Evolutionary conservation across 176 grass and related monocot species (phyloP).

Genomic region (Musa acuminata): DNA sequence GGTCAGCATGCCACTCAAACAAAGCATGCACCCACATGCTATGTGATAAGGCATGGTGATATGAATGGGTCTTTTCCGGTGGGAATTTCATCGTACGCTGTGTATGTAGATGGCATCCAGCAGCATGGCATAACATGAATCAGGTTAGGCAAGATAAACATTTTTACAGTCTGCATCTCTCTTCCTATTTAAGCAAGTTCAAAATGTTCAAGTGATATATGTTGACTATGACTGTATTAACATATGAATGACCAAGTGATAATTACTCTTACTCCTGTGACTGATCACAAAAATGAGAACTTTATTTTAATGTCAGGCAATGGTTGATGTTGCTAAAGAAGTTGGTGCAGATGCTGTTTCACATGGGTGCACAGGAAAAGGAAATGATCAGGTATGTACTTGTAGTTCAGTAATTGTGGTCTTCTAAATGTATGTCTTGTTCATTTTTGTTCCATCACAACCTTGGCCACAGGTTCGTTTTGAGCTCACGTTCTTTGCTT

Average conservation of each 20-base stretch:
- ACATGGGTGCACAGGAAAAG: slow-evolving; percentile 93
- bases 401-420: neutral
- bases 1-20: too few relatives aligned
- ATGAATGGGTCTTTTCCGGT: too few relatives aligned
- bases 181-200: too few relatives aligned
- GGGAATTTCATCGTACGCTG: too few relatives aligned
- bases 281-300: slow-evolving; percentile 19
- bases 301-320: slow-evolving; percentile 42
- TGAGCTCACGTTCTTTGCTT: slow-evolving; percentile 90
- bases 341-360: slow-evolving; percentile 87
- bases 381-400: slow-evolving; percentile 73
- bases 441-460: neutral
- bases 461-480: slow-evolving; percentile 73
- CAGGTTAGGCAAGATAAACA: too few relatives aligned
- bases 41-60: too few relatives aligned
- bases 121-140: too few relatives aligned
- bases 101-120: too few relatives aligned
- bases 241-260: neutral
- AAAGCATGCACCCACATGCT: too few relatives aligned
- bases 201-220: too few relatives aligned
- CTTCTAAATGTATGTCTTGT: neutral
- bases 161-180: too few relatives aligned
- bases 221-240: too few relatives aligned
- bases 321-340: slow-evolving; percentile 92
- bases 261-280: neutral